Base-by-base conservation (phyloP, 768 basidiomycete genomes). In the Lyophyllum decastes region DNA sequence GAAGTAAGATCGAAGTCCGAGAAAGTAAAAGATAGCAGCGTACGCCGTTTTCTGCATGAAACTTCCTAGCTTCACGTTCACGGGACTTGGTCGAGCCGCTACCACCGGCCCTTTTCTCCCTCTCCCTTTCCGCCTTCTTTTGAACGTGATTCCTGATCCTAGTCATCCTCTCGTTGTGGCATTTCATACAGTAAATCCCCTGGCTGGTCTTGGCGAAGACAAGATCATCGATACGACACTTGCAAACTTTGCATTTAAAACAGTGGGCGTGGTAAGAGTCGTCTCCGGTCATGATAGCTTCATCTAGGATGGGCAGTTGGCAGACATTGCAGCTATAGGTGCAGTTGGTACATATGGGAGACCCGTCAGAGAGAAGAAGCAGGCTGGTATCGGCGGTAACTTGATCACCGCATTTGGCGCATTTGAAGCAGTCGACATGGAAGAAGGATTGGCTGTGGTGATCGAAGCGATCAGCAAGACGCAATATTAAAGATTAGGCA, bases 271-370 rank as follows among this genome's bases (percentile, higher is more conserved):
- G 97, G 66, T 98, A 99, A 0, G 94, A 94, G 70, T 98, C 97
- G 73, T 99, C 95, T 59, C 94, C 97, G 7, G 97, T 96, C 93
- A 99, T 98, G 72, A 98, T 98, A 10, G 97, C 97, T 69, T 99
- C 97, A 76, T 99, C 95, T 55, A 95, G 88, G 62, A 99, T 99
- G 45, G 95, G 92, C 55, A 86, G 86, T 46, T 88, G 87, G 76
- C 97, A 99, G 56, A 98, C 89, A 68, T 90, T 96, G 81, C 97
- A 99, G 66, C 88, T 88, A 77, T 96, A 96, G 4, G 94, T 94
- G 78, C 94, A 96, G 66, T 90, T 87, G 43, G 90, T 87, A 68
- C 92, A 95, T 49, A 99, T 95, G 38, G 97, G 97, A n/a, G 90
- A 93, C 22, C 97, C 97, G 73, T 99, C 96, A 30, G 95, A 95